Percentiles rank a stretch among this genome's conserved stretches.
phyloP scores from a whole-genome alignment of 2,329 filamentous ascomycete species.

The Botrytis aclada region DNA sequence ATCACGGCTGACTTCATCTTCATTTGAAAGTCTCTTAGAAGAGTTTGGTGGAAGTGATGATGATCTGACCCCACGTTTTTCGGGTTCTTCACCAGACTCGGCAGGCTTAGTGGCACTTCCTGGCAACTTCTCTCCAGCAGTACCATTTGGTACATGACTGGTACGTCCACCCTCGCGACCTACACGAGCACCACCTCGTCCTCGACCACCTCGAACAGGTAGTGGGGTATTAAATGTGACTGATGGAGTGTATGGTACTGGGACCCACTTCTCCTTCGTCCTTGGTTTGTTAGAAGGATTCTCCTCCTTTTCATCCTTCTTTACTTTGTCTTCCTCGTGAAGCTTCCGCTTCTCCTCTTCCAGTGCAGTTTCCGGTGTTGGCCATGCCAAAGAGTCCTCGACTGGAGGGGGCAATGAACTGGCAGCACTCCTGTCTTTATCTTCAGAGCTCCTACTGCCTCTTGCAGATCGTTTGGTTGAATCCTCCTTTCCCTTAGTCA shows the following conservation, averaged over 20 bases:
- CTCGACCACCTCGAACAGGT: conserved; percentile 57
- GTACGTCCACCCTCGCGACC: conserved; percentile 42
- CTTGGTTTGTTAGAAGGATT: conserved; percentile 51
- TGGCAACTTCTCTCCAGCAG: conserved; percentile 32
- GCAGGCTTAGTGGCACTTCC: conserved; percentile 21
- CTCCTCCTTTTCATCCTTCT: conserved; percentile 63
- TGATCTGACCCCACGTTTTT: conserved; percentile 31
- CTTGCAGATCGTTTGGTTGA: conserved; percentile 34
- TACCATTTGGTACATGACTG: conserved; percentile 31
- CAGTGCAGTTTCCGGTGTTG: conserved; percentile 77
- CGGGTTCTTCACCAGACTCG: conserved; percentile 23
- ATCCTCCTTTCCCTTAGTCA: conserved; percentile 35
- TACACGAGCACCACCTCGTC: conserved; percentile 43
- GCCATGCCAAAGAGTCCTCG: conserved; percentile 79
- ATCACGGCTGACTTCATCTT: conserved; percentile 28
- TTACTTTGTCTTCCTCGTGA: conserved; percentile 62
- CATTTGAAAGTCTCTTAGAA: conserved; percentile 28
- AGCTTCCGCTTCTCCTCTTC: conserved; percentile 74
- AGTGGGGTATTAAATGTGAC: conserved; percentile 85
- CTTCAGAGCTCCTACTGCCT: conserved; percentile 34
- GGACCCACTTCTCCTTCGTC: conserved; percentile 81
- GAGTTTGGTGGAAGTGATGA: conserved; percentile 35
- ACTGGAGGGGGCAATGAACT: conserved; percentile 58
- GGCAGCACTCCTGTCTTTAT: conserved; percentile 36
- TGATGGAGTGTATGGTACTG: conserved; percentile 76